Percentiles rank a stretch among this genome's conserved stretches.
Conservation (phyloP, 2,329 filamentous ascomycete species). For the Myriosclerotinia curreyana region DNA sequence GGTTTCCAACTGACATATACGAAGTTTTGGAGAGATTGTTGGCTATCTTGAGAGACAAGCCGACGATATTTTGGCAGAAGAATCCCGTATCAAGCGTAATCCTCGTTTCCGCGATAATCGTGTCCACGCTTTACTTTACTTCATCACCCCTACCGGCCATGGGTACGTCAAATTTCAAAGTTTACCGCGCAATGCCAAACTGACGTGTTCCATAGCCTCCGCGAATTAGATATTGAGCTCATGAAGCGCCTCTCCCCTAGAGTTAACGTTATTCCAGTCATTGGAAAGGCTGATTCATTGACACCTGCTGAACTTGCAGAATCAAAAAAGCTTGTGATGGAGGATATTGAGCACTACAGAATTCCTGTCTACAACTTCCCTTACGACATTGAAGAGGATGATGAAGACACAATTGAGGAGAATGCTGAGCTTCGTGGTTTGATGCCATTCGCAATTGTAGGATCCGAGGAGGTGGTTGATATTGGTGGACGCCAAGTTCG, state of each 20-base stretch:
- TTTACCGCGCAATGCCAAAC: slow-evolving; percentile 11
- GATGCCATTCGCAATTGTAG: slow-evolving; percentile 99
- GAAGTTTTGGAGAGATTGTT: slow-evolving; percentile 93
- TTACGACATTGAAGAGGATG: slow-evolving; percentile 98
- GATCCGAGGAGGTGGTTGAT: slow-evolving; percentile 92
- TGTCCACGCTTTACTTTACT: slow-evolving; percentile 97
- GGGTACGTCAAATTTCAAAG: slow-evolving; percentile 56
- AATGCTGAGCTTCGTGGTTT: slow-evolving; percentile 95
- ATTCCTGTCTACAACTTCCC: slow-evolving; percentile 99
- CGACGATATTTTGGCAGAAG: slow-evolving; percentile 97
- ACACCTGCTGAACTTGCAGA: slow-evolving; percentile 95
- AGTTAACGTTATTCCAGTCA: slow-evolving; percentile 98
- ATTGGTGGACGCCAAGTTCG: slow-evolving; percentile 89
- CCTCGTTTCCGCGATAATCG: slow-evolving; percentile 98
- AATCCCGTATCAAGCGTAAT: slow-evolving; percentile 99
- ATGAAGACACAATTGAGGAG: slow-evolving; percentile 98
- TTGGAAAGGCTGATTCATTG: slow-evolving; percentile 96
- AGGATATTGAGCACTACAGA: slow-evolving; percentile 99
- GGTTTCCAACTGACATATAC: slow-evolving; percentile 35
- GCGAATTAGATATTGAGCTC: slow-evolving; percentile 97
- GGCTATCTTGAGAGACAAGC: slow-evolving; percentile 99
- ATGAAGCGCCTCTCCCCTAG: slow-evolving; percentile 99
- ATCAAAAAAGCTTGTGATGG: slow-evolving; percentile 99
- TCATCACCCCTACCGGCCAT: slow-evolving; percentile 97
- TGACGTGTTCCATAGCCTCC: slow-evolving; percentile 60